Evolutionary conservation across 805 yeast species (phyloP), one percentile per base, ranked within the genome.

Genomic region (Kodamaea neixiangensis): DNA sequence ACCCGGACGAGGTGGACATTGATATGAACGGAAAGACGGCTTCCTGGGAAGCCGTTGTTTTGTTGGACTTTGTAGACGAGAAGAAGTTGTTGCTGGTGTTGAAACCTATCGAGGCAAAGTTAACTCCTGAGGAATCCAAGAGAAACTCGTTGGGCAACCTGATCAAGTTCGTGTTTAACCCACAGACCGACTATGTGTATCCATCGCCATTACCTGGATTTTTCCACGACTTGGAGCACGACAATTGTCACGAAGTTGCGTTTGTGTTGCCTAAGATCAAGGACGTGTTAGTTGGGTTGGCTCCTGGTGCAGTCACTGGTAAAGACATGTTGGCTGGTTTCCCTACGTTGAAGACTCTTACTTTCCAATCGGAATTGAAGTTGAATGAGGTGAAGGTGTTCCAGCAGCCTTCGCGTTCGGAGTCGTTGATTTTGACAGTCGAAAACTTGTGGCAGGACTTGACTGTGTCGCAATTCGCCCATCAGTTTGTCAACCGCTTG

Each of bases 31-130:
- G 98, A 41, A 94, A 94, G 66, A 89, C 91, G 49, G 96, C 94
- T 1, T 86, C 90, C 46, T 94, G 99, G 99, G 98, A 94, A 72
- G 97, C 97, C 9, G 97, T 94, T 50, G 97, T 94, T 5, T 79
- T 89, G 60, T 79, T 94, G 52, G 85, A 96, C 4, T 94, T 94
- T 76, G 97, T 94, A 43, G 97, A 94, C 58, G 90, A 87, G 61
- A 69, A 80, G 25, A 78, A 94, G 53, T 77, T 94, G 50, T 71
- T 86, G 29, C 83, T 77, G 3, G 93, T 93, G 1, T 80, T 94
- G 80, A 74, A 70, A 44, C 89, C 96, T 1, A 68, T 77, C 39
- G 87, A 89, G 51, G 61, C 71, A 0, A 78, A 76, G 53, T 72
- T 94, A 50, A 73, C 84, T 0, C 80, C 86, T 0, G 93, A 82